phyloP scores from a whole-genome alignment of 768 basidiomycete species.

The Russula ochroleuca region DNA sequence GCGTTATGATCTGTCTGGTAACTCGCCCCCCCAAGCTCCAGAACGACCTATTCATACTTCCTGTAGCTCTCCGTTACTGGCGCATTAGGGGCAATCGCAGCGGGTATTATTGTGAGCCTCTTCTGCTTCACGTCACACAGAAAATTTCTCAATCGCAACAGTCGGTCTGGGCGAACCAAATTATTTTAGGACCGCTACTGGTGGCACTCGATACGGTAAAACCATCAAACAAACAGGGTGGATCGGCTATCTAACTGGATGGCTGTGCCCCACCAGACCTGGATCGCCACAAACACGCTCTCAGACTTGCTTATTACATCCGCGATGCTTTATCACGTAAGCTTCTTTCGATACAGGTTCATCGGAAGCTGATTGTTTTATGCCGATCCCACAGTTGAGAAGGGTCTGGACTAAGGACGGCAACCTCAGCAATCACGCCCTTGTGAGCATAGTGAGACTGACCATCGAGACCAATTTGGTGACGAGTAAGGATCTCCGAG shows the following conservation, averaged over 20 bases:
- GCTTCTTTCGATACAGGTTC: too few relatives aligned
- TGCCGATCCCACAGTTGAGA: not conserved
- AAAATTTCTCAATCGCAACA: not conserved
- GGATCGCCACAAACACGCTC: slow-evolving; percentile 7
- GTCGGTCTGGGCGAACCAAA: not conserved
- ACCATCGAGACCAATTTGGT: slow-evolving; percentile 31
- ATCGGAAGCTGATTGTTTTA: too few relatives aligned
- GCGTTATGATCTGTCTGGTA: not conserved
- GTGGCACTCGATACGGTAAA: not conserved
- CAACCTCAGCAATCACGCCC: slow-evolving; percentile 2
- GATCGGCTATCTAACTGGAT: not conserved
- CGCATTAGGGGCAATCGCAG: not conserved
- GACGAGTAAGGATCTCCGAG: slow-evolving; percentile 14
- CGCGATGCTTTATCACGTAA: slow-evolving; percentile 12
- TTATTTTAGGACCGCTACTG: not conserved
- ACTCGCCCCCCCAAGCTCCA: too few relatives aligned
- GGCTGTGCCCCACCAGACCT: not conserved
- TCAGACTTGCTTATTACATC: slow-evolving; percentile 11
- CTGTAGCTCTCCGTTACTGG: not conserved
- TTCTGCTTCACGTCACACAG: not conserved
- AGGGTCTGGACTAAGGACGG: not conserved
- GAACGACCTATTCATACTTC: not conserved
- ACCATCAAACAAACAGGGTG: not conserved
- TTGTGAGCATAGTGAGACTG: slow-evolving; percentile 28
- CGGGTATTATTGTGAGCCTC: slow-evolving; percentile 3